Evolutionary conservation across 2,329 filamentous ascomycete genomes (phyloP).

Genomic region (Ascochyta viciae-villosae): DNA sequence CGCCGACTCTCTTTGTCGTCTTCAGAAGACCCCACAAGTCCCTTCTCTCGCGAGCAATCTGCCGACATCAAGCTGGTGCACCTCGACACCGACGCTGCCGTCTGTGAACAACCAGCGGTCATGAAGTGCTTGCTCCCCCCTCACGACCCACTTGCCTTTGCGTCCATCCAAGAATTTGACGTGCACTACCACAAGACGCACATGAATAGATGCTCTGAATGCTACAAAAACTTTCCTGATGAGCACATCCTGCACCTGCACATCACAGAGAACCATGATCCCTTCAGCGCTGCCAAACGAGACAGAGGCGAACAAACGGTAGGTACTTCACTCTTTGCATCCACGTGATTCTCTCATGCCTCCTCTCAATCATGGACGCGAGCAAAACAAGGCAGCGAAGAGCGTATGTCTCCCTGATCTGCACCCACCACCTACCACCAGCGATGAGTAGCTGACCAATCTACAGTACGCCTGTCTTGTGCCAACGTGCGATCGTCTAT

Average conservation of each 20-base stretch:
- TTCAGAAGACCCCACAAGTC: conserved; percentile 45
- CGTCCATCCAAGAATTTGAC: conserved; percentile 81
- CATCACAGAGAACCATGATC: conserved; percentile 90
- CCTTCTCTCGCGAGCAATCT: conserved; percentile 39
- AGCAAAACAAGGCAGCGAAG: neutral
- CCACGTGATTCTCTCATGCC: neutral
- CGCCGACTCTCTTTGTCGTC: conserved; percentile 58
- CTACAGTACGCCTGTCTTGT: conserved; percentile 85
- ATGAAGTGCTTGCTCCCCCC: conserved; percentile 87
- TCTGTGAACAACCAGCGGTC: conserved; percentile 45
- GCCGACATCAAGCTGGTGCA: conserved; percentile 57
- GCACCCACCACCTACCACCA: neutral
- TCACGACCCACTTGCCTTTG: conserved; percentile 76
- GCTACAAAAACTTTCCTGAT: conserved; percentile 86
- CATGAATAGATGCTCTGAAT: conserved; percentile 83
- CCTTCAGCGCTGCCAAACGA: conserved; percentile 72
- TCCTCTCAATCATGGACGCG: neutral
- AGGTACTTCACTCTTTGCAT: conserved; percentile 44
- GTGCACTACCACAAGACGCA: conserved; percentile 83
- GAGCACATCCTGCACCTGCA: conserved; percentile 81
- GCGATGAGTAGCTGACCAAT: conserved; percentile 16
- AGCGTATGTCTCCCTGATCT: conserved; percentile 4
- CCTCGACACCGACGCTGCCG: conserved; percentile 57
- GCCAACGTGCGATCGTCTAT: conserved; percentile 84
- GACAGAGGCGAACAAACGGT: conserved; percentile 88